Evolutionary conservation across 169 alveolate genomes (phyloP), one percentile per base, ranked within the genome.

Genomic region (Besnoitia besnoiti): DNA sequence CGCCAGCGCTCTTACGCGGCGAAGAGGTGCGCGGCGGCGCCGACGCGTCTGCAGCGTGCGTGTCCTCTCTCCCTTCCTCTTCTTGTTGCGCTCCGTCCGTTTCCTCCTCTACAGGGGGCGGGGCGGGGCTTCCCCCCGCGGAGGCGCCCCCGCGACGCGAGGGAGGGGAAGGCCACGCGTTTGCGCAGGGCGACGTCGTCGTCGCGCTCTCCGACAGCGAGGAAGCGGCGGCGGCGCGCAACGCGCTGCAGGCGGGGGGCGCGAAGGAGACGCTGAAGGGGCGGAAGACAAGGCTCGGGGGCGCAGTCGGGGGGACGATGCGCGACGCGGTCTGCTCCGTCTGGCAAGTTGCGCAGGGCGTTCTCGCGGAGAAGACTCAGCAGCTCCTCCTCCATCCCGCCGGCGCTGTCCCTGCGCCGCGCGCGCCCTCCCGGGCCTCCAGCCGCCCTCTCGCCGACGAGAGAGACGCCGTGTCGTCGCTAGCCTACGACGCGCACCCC

Each of bases 291-390:
- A 8, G 14, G 39, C n/a, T 37, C 33, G 59, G 37, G n/a, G 59
- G 14, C 37, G 12, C 55, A 14, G 61, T 77, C 14, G 87, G 87
- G 0, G 59, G 87, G n/a, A 42, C 59, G 21, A 27, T 77, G 40
- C 49, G 87, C 33, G 87, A 77, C 7, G 87, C 87, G 21, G 87
- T 77, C 19, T 77, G 87, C 59, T 77, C 67, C 33, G 61, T 91
- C 35, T 91, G 90, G 94, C 94, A 91, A 49, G 94, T 91, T 37
- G 94, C 91, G 37, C 94, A 91, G 7, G 93, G 55, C 30, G 61
- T 80, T 39, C 61, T 82, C 16, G 90, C 94, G 21, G 94, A 82
- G 67, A 55, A 55, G 27, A 55, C 67, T 3, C 67, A 55, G 33
- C 67, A 55, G 30, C 30, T 55, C 3, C 67, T n/a, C n/a, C n/a